A percentile compares a stretch with the other conserved stretches of the same genome.
Evolutionary conservation across 768 basidiomycete species (phyloP).

Genomic region (Rubroboletus pulcherrimus): DNA sequence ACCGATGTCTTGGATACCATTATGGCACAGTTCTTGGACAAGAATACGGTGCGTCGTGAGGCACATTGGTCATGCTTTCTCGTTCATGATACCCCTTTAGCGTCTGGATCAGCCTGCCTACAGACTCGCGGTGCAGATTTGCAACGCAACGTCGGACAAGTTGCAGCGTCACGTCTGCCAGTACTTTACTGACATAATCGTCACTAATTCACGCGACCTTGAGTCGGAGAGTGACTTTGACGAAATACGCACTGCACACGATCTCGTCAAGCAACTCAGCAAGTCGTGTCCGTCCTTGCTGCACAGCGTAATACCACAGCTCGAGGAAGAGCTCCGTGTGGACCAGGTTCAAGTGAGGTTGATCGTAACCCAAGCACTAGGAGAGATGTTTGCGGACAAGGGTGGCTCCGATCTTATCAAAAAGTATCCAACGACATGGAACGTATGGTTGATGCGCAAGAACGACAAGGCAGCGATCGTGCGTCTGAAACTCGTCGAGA

Average conservation of each 20-base stretch:
- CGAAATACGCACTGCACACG: slow-evolving; percentile 74
- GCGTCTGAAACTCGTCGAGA: slow-evolving; percentile 76
- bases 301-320: slow-evolving; percentile 86
- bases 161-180: slow-evolving; percentile 85
- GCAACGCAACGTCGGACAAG: slow-evolving; percentile 79
- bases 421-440: slow-evolving; percentile 85
- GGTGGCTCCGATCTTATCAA: slow-evolving; percentile 67
- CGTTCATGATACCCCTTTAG: slow-evolving; percentile 32
- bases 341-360: slow-evolving; percentile 67
- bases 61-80: background rate
- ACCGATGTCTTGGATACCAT: slow-evolving; percentile 74
- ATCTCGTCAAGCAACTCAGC: slow-evolving; percentile 80
- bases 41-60: slow-evolving; percentile 55
- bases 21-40: slow-evolving; percentile 82
- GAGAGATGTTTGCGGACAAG: slow-evolving; percentile 86
- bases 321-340: slow-evolving; percentile 85
- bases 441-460: slow-evolving; percentile 72
- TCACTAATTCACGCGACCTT: slow-evolving; percentile 50
- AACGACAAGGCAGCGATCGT: slow-evolving; percentile 72
- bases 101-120: slow-evolving; percentile 71
- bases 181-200: slow-evolving; percentile 90
- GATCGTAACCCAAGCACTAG: slow-evolving; percentile 83
- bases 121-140: slow-evolving; percentile 81
- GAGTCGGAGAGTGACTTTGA: slow-evolving; percentile 56
- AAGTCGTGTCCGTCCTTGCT: slow-evolving; percentile 76